Evolutionary conservation across 257 asterid species (phyloP), one percentile per base, ranked within the genome.

Genomic region (Solanum pimpinellifolium): DNA sequence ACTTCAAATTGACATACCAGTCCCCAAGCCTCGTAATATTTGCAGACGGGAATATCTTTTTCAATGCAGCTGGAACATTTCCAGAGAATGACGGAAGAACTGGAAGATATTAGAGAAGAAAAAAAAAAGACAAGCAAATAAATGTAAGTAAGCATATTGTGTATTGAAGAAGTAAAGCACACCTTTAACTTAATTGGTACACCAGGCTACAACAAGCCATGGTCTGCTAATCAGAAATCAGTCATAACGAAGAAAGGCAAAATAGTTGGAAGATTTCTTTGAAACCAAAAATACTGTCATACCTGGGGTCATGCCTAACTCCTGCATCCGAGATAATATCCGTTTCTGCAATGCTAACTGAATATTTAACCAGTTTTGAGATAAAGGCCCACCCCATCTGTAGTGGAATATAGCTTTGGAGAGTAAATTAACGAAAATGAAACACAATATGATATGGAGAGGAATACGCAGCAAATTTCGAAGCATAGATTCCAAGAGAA

Each of bases 71-170:
- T 68, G 99, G 99, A 91, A 97, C 98, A 94, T 94, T 97, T 89
- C 99, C 99, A 90, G 99, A 97, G 90, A 97, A 97, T 72, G 99
- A 95, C 85, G 99, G 99, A 85, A 97, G 99, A 88, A 97, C 99
- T 97, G 89, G 76, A 44, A 87, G 69, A 4, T 27, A 81, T 78
- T 41, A 88, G 65, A 70, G 89, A 85, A 84, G 7, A 37, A 49
- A 66, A 42, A 72, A 66, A 66, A 59, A n/a, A 35, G 83, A 68
- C 56, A 23, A 72, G 52, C 44, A 77, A 70, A 56, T 41, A 70
- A 85, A 25, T 59, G 15, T 65, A 56, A 76, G 74, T 37, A 49
- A 41, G 21, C 72, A 84, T 9, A 59, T 35, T 78, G 16, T 78
- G 84, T 15, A 46, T 78, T 78, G 66, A 27, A 78, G 84, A 78